These are phyloP conservation scores for Didymella segeticola DNA, from an alignment of 2,329 filamentous ascomycete genomes.

Conservation along the genomic window DNA sequence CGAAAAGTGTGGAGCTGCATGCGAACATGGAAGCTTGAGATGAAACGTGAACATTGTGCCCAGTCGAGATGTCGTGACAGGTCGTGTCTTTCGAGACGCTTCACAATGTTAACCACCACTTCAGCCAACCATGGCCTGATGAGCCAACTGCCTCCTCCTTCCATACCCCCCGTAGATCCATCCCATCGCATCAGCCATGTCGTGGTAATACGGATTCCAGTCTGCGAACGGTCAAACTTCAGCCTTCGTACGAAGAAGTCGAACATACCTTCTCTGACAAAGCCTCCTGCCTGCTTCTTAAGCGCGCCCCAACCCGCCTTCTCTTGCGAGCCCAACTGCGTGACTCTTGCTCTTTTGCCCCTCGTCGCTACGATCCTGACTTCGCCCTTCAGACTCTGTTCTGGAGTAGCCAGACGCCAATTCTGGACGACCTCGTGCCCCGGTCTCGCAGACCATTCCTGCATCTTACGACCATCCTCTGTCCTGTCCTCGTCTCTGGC, in stretches of 20 bases:
- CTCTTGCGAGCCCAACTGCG: slow-evolving; percentile 37
- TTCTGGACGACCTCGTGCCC: slow-evolving; percentile 42
- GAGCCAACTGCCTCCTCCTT: slow-evolving; percentile 40
- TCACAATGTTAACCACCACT: background rate
- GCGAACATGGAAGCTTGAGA: too few relatives aligned
- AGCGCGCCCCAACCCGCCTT: slow-evolving; percentile 41
- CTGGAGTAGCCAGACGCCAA: slow-evolving; percentile 33
- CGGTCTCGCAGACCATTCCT: slow-evolving; percentile 38
- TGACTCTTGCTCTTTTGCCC: slow-evolving; percentile 32
- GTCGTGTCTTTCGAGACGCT: too few relatives aligned
- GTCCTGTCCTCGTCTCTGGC: slow-evolving; percentile 22
- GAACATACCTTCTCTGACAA: slow-evolving; percentile 36
- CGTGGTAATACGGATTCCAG: slow-evolving; percentile 44
- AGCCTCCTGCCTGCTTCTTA: slow-evolving; percentile 35
- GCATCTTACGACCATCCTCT: slow-evolving; percentile 29
- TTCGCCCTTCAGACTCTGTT: slow-evolving; percentile 42
- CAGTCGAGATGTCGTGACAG: too few relatives aligned
- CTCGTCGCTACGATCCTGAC: slow-evolving; percentile 42
- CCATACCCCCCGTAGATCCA: slow-evolving; percentile 47
- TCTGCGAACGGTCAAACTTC: slow-evolving; percentile 25
- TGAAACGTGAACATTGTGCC: background rate
- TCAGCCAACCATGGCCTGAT: slow-evolving; percentile 23
- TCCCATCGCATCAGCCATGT: slow-evolving; percentile 45
- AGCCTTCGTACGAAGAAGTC: background rate
- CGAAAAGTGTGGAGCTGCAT: too few relatives aligned